A percentile compares a stretch with the other conserved stretches of the same genome.
phyloP scores from a whole-genome alignment of 345 rosid species.

The Linum tenue region DNA sequence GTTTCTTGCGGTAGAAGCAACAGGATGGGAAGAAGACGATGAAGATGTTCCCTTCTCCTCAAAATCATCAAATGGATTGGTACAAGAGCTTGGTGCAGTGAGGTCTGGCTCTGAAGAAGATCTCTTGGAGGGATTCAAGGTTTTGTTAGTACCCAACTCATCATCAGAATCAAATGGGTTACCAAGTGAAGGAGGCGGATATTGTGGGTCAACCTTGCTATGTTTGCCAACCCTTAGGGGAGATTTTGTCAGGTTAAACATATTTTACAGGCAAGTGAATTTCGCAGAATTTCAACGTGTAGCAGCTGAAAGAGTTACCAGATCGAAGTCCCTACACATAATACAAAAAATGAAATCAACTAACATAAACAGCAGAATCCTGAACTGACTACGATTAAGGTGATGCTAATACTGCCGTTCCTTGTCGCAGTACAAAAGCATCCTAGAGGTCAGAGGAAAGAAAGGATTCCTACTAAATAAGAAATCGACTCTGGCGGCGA shows the following conservation, averaged over 20 bases:
- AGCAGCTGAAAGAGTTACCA: not conserved
- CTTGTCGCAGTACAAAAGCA: too few species aligned
- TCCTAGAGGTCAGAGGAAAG: too few species aligned
- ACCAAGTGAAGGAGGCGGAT: constrained; percentile 29
- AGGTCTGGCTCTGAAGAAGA: constrained; percentile 52
- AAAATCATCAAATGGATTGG: constrained; percentile 52
- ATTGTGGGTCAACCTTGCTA: constrained; percentile 36
- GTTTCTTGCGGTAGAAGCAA: constrained; percentile 30
- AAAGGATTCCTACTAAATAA: too few species aligned
- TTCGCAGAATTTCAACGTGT: not conserved
- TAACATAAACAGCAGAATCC: not conserved
- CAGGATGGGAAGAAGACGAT: constrained; percentile 30
- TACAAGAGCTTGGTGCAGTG: constrained; percentile 21
- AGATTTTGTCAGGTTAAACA: constrained; percentile 65
- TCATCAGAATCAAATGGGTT: constrained; percentile 89
- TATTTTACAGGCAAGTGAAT: constrained; percentile 1
- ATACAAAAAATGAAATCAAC: not conserved
- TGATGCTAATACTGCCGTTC: too few species aligned
- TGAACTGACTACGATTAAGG: too few species aligned
- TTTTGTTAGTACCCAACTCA: constrained; percentile 37
- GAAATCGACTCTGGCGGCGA: too few species aligned
- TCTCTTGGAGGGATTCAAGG: constrained; percentile 42
- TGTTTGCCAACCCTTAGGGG: constrained; percentile 50
- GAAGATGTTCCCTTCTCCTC: constrained; percentile 23
- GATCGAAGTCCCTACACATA: not conserved